Base-by-base conservation (phyloP, 2,329 filamentous ascomycete genomes). In the Bipolaris bicolor region DNA sequence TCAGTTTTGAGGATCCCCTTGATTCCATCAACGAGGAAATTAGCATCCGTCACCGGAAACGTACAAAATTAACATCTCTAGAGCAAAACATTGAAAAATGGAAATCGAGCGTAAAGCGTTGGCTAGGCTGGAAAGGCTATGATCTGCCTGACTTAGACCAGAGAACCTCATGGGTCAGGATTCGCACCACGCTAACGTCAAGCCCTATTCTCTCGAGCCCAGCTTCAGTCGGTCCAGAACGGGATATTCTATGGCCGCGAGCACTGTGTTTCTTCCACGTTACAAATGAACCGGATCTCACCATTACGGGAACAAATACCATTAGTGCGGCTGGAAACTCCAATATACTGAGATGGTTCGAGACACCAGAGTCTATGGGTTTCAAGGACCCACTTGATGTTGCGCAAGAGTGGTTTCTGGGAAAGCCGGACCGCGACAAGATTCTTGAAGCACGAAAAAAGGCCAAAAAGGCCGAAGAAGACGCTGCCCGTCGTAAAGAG, bases 381-480 rank as follows among this genome's bases (percentile, higher is more conserved):
- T 79, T 76, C 61, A 64, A 61, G 44, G 71, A 76, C 53, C 72
- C 73, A 5, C 56, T 76, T 3, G 72, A 76, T 53, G 61, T 68
- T 6, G 73, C 74, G 2, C 72, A 76, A 39, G 66, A 75, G 26
- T 77, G 75, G 75, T 76, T 73, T 29, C 44, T 69, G 13, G 72
- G 67, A 7, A 75, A 77, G 48, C 45, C 65, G 2, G 72, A 75
- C 39, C 66, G 75, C 40, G 75, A 77, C 47, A 75, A 70, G 55
- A 49, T 66, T 24, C 31, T 69, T n/a, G 74, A 75, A 48, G 71
- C 77, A 34, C 76, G 71, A 6, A 76, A 80, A 36, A 69, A 73
- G 47, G 77, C 84, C 62, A 68, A 72, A 13, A 81, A 76, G 64
- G 76, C 74, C 22, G 78, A 81, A 22, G 84, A 79, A 60, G 83